Conservation (phyloP, 2,329 filamentous ascomycete species). For the Didymella segeticola region DNA sequence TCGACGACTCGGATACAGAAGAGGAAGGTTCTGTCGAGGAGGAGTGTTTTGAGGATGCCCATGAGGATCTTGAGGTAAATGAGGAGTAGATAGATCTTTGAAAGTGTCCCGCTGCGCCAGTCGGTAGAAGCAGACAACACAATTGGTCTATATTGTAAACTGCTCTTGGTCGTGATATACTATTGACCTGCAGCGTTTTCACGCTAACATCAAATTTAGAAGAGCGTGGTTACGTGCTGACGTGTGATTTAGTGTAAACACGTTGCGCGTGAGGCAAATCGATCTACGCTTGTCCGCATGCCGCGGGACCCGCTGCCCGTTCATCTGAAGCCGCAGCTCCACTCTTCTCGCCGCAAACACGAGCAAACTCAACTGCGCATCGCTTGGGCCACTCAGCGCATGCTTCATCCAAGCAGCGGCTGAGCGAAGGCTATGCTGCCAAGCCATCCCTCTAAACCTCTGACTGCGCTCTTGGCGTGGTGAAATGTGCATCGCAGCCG, state of each 20-base stretch:
- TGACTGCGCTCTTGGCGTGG: neutral
- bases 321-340: too few relatives aligned
- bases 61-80: neutral
- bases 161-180: neutral
- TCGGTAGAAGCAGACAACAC: neutral
- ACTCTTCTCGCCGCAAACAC: neutral
- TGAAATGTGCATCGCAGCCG: neutral
- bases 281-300: neutral
- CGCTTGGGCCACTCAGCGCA: neutral
- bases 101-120: neutral
- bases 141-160: too few relatives aligned
- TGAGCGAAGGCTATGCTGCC: neutral
- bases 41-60: conserved; percentile 13
- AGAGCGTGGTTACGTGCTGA: too few relatives aligned
- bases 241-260: too few relatives aligned
- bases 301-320: too few relatives aligned
- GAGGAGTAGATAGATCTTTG: neutral
- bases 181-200: neutral
- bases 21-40: conserved; percentile 16
- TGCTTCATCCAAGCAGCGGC: conserved; percentile 3
- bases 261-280: neutral
- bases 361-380: neutral
- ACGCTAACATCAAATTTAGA: too few relatives aligned
- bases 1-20: conserved; percentile 26
- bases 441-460: neutral